Base-by-base conservation (phyloP, 371 early-diverging fungal genomes). In the Mucor mucedo region DNA sequence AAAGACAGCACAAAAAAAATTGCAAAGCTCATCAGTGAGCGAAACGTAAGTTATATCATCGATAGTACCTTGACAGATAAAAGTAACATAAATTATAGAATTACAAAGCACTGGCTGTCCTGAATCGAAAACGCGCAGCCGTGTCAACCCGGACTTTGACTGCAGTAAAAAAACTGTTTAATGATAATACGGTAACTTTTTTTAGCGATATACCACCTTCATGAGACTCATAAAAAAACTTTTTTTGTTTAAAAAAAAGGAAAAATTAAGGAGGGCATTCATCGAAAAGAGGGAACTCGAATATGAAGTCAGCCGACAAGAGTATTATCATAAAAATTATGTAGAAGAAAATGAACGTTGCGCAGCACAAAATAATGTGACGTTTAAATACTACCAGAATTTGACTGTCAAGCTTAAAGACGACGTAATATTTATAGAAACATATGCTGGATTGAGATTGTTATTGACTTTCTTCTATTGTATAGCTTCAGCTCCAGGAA, bases 41-140 rank as follows among this genome's bases (percentile, higher is more conserved):
- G 30, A 50, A 50, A 50, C 28, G 50, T 50, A 50, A 50, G 10
- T 35, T 35, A 6, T 35, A 6, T 35, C 8, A 13, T 50, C 1
- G 14, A 30, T 6, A 48, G 7, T 6, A 2, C 28, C 21, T 48
- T 2, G 7, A 50, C 21, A 30, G 5, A 9, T 50, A 10, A 4
- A 30, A 11, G 11, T 30, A 30, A 30, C 21, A n/a, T n/a, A 2
- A 29, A 27, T 14, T 30, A 8, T 38, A 59, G 60, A 50, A 50
- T 6, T 28, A 8, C n/a, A 49, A 60, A 60, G 30, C 47, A 40
- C 5, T 42, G 27, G 60, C 60, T 9, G 40, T 65, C 3, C 40
- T 55, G 21, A 55, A 65, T 16, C 30, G 41, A 38, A 53, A 53
- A 29, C 45, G 47, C 2, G 38, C 39, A 5, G 33, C 59, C 14